These are phyloP conservation scores for Monosporascus sp. DNA, from an alignment of 2,329 filamentous ascomycete genomes.

Conservation along the genomic window DNA sequence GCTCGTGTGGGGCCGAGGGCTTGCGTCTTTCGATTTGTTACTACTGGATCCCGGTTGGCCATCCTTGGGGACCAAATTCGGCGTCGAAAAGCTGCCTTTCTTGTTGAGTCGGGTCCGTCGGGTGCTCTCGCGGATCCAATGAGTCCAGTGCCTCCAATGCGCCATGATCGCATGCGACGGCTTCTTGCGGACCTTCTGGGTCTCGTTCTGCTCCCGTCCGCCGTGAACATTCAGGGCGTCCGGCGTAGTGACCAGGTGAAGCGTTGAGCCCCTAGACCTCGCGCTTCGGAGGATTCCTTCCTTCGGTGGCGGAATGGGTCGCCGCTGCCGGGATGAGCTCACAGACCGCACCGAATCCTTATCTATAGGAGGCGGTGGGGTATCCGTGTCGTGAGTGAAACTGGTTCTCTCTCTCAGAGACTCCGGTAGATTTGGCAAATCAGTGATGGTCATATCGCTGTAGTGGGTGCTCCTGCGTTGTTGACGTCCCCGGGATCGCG, in stretches of 20 bases:
- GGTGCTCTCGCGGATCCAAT: constrained; percentile 58
- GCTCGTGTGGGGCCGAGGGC: constrained; percentile 55
- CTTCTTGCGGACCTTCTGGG: constrained; percentile 48
- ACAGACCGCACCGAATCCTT: constrained; percentile 71
- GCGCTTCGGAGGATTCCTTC: constrained; percentile 65
- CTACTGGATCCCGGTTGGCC: constrained; percentile 29
- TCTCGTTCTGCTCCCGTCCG: constrained; percentile 19
- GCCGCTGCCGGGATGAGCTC: constrained; percentile 72
- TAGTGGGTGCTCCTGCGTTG: constrained; percentile 68
- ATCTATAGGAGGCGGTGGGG: constrained; percentile 68
- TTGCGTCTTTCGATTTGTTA: constrained; percentile 46
- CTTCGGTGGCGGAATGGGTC: constrained; percentile 78
- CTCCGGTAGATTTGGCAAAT: constrained; percentile 74
- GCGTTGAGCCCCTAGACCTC: constrained; percentile 73
- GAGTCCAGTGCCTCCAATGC: constrained; percentile 60
- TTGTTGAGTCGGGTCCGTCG: constrained; percentile 46
- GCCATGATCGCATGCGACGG: constrained; percentile 54
- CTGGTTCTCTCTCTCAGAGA: constrained; percentile 37
- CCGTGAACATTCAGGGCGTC: constrained; percentile 39
- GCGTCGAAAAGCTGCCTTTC: constrained; percentile 52
- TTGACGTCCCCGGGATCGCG: constrained; percentile 60
- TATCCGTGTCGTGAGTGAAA: constrained; percentile 36
- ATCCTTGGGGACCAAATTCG: constrained; percentile 51
- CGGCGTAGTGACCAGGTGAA: constrained; percentile 73
- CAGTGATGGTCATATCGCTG: constrained; percentile 59